These are phyloP conservation scores for Acacia confusa DNA, from an alignment of 306 rosid genomes.

Conservation along the genomic window DNA sequence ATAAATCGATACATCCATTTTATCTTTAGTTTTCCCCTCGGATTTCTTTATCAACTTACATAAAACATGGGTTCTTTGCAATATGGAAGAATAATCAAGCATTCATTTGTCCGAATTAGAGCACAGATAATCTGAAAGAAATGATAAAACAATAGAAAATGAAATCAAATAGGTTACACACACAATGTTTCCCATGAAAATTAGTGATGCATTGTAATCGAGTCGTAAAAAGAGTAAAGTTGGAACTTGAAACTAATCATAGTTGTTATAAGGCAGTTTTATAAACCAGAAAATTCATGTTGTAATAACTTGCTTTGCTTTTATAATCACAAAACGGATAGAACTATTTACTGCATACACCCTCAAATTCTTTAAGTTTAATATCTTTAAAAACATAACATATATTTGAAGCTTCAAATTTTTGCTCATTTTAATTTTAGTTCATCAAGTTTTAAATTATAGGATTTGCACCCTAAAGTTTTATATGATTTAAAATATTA, in stretches of 20 bases:
- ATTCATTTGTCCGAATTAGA: background rate
- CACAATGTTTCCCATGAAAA: background rate
- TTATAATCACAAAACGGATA: no score
- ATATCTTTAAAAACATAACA: background rate
- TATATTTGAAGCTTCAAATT: no score
- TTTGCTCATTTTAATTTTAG: no score
- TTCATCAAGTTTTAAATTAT: no score
- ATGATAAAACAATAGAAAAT: background rate
- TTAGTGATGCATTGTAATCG: background rate
- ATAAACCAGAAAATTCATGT: no score
- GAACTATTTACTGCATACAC: background rate
- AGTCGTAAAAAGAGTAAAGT: no score
- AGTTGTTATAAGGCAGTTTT: no score
- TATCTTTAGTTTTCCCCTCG: conserved; percentile 26
- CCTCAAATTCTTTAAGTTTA: no score
- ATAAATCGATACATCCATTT: background rate
- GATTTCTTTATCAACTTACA: conserved; percentile 43
- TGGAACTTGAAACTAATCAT: no score
- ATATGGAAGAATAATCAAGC: conserved; percentile 18
- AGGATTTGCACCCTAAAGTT: no score
- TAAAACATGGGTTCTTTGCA: conserved; percentile 51
- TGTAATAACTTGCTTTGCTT: no score
- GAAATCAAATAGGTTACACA: background rate
- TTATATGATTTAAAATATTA: no score
- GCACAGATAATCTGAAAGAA: background rate